Conservation (phyloP, 2,329 filamentous ascomycete species). For the Xylaria sp. region DNA sequence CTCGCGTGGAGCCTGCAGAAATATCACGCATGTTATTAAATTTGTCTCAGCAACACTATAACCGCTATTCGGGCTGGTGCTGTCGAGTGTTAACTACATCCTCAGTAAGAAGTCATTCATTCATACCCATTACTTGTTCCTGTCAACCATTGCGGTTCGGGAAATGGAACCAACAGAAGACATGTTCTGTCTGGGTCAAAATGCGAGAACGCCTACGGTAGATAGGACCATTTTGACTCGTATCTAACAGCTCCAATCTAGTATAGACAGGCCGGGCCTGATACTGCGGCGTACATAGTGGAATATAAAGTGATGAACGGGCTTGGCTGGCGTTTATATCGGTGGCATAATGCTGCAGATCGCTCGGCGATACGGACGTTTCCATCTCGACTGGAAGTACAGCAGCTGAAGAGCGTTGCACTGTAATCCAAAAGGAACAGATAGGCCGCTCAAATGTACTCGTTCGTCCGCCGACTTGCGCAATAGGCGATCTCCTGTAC, state of each 20-base stretch:
- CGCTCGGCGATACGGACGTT: constrained; percentile 29
- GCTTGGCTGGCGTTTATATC: constrained; percentile 19
- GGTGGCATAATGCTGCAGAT: constrained; percentile 28
- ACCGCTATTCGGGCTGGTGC: neutral
- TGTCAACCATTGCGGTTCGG: neutral
- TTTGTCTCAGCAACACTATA: neutral
- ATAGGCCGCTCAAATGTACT: constrained; percentile 8
- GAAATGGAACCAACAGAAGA: neutral
- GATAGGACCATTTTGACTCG: neutral
- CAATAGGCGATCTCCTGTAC: constrained; percentile 7
- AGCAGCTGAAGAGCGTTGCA: constrained; percentile 27
- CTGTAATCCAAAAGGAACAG: constrained; percentile 19
- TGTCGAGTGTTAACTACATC: neutral
- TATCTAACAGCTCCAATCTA: constrained; percentile 6
- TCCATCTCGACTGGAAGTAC: constrained; percentile 15
- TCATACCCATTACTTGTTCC: neutral
- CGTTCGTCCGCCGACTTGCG: constrained; percentile 12
- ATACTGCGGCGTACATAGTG: constrained; percentile 13
- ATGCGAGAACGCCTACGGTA: neutral
- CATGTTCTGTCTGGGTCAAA: neutral
- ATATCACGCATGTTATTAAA: too few relatives aligned
- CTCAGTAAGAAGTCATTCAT: neutral
- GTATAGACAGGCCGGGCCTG: constrained; percentile 15
- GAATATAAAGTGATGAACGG: constrained; percentile 11
- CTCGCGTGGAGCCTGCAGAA: constrained; percentile 15